Evolutionary conservation across 371 early-diverging fungal genomes (phyloP).

Genomic region (Gilbertella persicaria): DNA sequence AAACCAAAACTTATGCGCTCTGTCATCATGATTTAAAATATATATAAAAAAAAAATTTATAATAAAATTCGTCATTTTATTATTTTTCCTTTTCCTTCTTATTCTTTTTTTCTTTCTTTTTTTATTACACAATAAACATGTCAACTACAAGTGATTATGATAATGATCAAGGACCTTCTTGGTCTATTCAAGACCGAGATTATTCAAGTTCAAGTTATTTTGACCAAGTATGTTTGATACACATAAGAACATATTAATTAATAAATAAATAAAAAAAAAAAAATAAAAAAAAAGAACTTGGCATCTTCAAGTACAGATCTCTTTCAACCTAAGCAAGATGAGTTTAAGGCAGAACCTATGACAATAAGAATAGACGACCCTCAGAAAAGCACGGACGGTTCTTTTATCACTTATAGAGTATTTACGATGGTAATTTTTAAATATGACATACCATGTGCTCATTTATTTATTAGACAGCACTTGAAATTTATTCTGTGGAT

Average conservation of each 20-base stretch:
- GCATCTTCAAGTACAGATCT: slow-evolving; percentile 22
- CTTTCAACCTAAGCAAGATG: slow-evolving; percentile 17
- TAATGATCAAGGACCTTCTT: slow-evolving; percentile 6
- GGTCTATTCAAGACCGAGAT: slow-evolving; percentile 8
- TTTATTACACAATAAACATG: slow-evolving; percentile 1
- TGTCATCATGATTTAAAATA: too few relatives aligned
- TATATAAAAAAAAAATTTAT: too few relatives aligned
- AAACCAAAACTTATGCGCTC: too few relatives aligned
- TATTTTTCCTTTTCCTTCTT: neutral
- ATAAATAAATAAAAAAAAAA: neutral
- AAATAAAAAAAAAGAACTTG: slow-evolving; percentile 4
- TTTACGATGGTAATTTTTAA: slow-evolving; percentile 27
- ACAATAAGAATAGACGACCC: slow-evolving; percentile 72
- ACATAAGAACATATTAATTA: neutral
- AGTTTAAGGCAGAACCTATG: slow-evolving; percentile 31
- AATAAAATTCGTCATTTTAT: neutral
- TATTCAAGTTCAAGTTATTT: neutral
- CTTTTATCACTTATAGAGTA: slow-evolving; percentile 29
- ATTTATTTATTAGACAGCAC: slow-evolving; percentile 44
- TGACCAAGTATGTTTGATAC: slow-evolving; percentile 9
- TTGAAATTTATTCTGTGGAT: slow-evolving; percentile 49
- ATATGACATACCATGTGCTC: neutral
- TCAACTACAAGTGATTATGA: neutral
- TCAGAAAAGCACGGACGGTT: slow-evolving; percentile 62
- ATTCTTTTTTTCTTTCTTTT: slow-evolving; percentile 5